These are phyloP conservation scores for Schizonepeta tenuifolia DNA, from an alignment of 257 asterid genomes.

Conservation along the genomic window DNA sequence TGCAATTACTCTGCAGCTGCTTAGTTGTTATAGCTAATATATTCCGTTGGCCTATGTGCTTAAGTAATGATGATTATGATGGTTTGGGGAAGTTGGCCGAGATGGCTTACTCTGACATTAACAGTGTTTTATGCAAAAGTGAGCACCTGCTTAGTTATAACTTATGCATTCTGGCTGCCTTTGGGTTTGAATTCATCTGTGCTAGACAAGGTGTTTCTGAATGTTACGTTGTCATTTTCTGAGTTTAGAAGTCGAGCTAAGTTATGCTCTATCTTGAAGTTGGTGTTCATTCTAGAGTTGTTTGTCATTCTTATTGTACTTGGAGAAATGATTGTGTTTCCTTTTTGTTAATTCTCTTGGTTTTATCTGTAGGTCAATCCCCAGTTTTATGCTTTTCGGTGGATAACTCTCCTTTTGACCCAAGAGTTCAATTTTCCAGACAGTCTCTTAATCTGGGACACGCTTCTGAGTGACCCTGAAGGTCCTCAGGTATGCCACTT, in stretches of 20 bases:
- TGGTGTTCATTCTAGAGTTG: not conserved
- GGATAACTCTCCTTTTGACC: constrained; percentile 96
- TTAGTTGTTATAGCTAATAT: not conserved
- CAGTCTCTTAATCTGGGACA: constrained; percentile 85
- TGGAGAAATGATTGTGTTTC: not conserved
- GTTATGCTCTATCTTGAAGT: not conserved
- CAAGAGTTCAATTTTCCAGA: constrained; percentile 90
- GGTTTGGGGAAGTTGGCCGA: not conserved
- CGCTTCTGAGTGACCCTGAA: constrained; percentile 91
- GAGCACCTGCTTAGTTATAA: not conserved
- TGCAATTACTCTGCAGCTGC: not conserved
- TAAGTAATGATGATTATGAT: too few relatives aligned
- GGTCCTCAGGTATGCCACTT: constrained; percentile 81
- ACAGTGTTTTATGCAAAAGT: not conserved
- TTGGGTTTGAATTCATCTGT: not conserved
- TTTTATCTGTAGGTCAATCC: constrained; percentile 81
- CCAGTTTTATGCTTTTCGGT: constrained; percentile 96
- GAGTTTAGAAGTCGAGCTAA: not conserved
- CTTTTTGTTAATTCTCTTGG: constrained; percentile 9
- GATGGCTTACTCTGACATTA: not conserved
- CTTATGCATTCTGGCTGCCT: not conserved
- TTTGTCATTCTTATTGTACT: not conserved
- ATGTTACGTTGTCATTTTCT: not conserved
- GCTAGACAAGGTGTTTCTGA: not conserved
- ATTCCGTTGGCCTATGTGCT: not conserved